Evolutionary conservation across 306 rosid species (phyloP), one percentile per base, ranked within the genome.

Genomic region (Cicer bijugum): DNA sequence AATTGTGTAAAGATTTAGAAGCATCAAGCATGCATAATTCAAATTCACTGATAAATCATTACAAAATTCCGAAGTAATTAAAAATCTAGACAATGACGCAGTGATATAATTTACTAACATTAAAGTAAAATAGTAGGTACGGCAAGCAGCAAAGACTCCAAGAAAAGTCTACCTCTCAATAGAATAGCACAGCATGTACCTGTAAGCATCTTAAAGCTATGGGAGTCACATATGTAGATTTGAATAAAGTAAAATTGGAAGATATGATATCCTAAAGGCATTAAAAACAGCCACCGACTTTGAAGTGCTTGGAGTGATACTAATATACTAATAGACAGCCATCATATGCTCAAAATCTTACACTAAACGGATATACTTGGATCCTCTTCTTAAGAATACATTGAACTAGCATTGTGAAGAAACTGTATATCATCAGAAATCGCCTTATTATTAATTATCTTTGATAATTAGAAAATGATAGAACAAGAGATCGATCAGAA

Each of bases 131-230:
- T 37, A 85, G 86, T 74, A 85, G 86, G 88, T 83, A 86, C 91
- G 77, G 86, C 89, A 86, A 77, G 90, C 84, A 90, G 89, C 91
- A 93, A 89, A 90, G 86, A 85, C 90, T 86, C 89, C 88, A 84
- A 84, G 90, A 88, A 82, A 79, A 82, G 75, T 85, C 91, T 87
- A 90, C 90, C 95, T 89, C 98, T 90, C 88, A 90, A 88, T 70
- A 88, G 86, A 84, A 88, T 80, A 87, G 89, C 92, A 87, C 75
- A 55, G 84, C 92, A 85, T 64, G 96, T 72, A 86, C 95, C 97
- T 89, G 96, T 89, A 88, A 93, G 86, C 93, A 88, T 81, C 96
- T 88, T 87, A 86, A 77, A 85, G 84, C 90, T 89, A 86, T 72
- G 82, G 86, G 73, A 77, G 86, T 86, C 86, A 74, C 79, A 60